Evolutionary conservation across 2,329 filamentous ascomycete genomes (phyloP).

Genomic region (Claviceps monticola): DNA sequence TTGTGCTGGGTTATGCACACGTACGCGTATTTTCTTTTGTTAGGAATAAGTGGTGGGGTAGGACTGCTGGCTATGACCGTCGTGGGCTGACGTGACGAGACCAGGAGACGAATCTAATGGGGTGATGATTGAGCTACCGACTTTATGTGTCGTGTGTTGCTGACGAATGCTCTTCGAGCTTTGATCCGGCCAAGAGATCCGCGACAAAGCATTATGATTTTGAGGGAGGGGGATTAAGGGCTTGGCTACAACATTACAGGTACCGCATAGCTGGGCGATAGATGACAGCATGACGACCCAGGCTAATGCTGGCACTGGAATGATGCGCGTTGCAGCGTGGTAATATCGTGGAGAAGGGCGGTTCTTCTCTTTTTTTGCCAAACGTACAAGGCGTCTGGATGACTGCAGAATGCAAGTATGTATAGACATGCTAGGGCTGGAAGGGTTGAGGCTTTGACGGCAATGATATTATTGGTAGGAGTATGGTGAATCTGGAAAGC

Average conservation of each 20-base stretch:
- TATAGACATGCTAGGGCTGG: conserved; percentile 8
- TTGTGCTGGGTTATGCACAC: conserved; percentile 13
- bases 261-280: not conserved
- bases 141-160: not conserved
- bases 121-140: not conserved
- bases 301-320: not conserved
- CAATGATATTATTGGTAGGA: conserved; percentile 8
- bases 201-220: not conserved
- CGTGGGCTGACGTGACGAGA: not conserved
- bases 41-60: not conserved
- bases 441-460: conserved; percentile 1
- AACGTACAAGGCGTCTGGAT: conserved; percentile 5
- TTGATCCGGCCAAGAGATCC: not conserved
- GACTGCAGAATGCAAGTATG: conserved; percentile 10
- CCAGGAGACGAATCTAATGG: not conserved
- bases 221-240: not conserved
- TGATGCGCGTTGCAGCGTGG: not conserved
- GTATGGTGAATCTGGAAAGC: conserved; percentile 12
- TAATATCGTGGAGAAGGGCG: not conserved
- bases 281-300: not conserved
- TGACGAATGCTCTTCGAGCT: not conserved
- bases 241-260: not conserved
- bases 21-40: conserved; percentile 8
- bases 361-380: conserved; percentile 7
- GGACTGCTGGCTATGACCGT: not conserved